These are phyloP conservation scores for Gastrolobium bilobum DNA, from an alignment of 306 rosid species.

Conservation along the genomic window DNA sequence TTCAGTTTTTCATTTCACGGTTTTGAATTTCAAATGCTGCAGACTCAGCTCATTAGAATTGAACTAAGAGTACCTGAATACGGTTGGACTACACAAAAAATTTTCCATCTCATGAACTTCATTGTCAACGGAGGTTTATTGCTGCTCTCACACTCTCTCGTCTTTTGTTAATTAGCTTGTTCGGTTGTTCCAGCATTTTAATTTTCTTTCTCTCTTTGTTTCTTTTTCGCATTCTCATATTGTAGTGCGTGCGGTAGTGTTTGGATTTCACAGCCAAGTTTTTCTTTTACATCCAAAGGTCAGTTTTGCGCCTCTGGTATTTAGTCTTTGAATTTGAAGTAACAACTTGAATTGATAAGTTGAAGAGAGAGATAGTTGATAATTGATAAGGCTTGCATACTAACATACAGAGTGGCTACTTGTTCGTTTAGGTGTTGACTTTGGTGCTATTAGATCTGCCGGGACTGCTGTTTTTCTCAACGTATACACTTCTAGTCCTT, in stretches of 20 bases:
- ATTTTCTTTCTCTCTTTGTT: background rate
- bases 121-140: conserved; percentile 83
- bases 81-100: conserved; percentile 92
- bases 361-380: background rate
- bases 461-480: conserved; percentile 84
- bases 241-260: conserved; percentile 83
- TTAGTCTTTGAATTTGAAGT: background rate
- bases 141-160: background rate
- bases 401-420: conserved; percentile 47
- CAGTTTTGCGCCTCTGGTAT: conserved; percentile 8
- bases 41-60: conserved; percentile 84
- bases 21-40: conserved; percentile 40
- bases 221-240: background rate
- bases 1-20: background rate
- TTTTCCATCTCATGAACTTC: conserved; percentile 92
- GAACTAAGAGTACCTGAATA: conserved; percentile 92
- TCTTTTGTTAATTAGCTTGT: background rate
- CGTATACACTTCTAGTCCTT: conserved; percentile 86
- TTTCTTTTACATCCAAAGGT: conserved; percentile 80
- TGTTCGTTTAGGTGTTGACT: conserved; percentile 69
- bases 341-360: background rate
- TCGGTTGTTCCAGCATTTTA: background rate
- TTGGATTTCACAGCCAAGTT: conserved; percentile 77
- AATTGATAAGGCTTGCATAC: conserved; percentile 1
- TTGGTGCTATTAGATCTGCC: conserved; percentile 78